Evolutionary conservation across 2,329 filamentous ascomycete genomes (phyloP).

Genomic region (Chaetoscypha palmicola): DNA sequence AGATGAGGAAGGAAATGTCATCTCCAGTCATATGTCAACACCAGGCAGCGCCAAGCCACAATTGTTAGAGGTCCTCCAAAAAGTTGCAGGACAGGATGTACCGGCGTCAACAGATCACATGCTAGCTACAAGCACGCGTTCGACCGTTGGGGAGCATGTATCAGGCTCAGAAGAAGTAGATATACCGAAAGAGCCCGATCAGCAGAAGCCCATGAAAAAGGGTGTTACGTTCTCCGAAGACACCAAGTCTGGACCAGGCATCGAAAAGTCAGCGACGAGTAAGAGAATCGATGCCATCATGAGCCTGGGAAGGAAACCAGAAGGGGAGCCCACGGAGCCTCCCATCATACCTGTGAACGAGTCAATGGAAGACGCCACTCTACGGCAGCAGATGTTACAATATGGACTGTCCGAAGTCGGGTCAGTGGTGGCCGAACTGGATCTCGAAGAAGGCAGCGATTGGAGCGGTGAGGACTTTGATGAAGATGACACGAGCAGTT

Average conservation of each 20-base stretch:
- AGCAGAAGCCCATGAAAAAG: constrained; percentile 38
- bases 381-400: constrained; percentile 82
- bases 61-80: constrained; percentile 65
- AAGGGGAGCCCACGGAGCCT: constrained; percentile 32
- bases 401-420: constrained; percentile 87
- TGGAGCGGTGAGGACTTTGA: constrained; percentile 48
- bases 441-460: constrained; percentile 64
- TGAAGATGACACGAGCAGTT: constrained; percentile 45
- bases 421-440: constrained; percentile 84
- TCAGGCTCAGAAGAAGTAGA: not conserved
- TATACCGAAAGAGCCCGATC: not conserved
- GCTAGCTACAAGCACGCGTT: not conserved
- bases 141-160: not conserved
- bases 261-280: constrained; percentile 23
- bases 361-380: constrained; percentile 67
- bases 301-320: constrained; percentile 48
- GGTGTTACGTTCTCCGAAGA: constrained; percentile 58
- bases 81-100: constrained; percentile 40
- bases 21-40: constrained; percentile 59
- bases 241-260: constrained; percentile 40
- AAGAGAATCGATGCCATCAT: constrained; percentile 49
- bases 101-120: not conserved
- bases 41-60: constrained; percentile 62
- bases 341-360: constrained; percentile 68
- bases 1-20: constrained; percentile 81